Evolutionary conservation across 1,284 basidiomycete species (phyloP), one percentile per base, ranked within the genome.

Genomic region (Cryptococcus maquisensis): DNA sequence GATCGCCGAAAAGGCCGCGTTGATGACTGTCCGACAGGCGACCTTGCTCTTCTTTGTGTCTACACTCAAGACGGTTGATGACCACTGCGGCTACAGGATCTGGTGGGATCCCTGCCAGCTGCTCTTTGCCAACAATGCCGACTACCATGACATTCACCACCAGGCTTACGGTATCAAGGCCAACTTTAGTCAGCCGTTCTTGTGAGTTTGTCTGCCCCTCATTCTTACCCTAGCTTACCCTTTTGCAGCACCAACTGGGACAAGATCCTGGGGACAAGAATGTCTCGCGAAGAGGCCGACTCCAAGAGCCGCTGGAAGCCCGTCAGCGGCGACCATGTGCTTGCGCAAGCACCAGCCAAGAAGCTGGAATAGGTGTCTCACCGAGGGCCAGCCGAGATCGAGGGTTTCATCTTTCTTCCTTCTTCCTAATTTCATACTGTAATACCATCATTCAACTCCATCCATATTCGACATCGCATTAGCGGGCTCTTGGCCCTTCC

Each of bases 71-170:
- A 98, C 95, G 1, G 92, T 98, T 43, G 93, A 97, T 65, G 96
- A 98, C 73, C 95, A 98, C 75, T 97, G 94, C 61, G 95, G 95
- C 1, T 97, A 96, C 73, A 81, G 77, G 24, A 77, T 98, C 21
- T 91, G 91, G 50, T 92, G 86, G 77, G 94, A 96, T 70, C 90
- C 90, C 1, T 79, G 94, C 45, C 94, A 98, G 73, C 70, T 90
- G 64, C 67, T 97, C 53, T 90, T 87, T 57, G 80, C 82, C n/a
- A 99, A 99, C 74, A 96, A 91, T 70, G 89, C 93, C 2, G 91
- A 96, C 73, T 99, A 97, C 75, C 95, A 98, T 75, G 95, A 98
- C 75, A 96, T 98, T 58, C 95, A 98, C 73, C 95, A 98, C 76
- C 89, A 91, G 81, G 79, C 82, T 55, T 86, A 91, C 64, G 95